phyloP scores from a whole-genome alignment of 768 basidiomycete species.

The Nevesoporus exiguus region DNA sequence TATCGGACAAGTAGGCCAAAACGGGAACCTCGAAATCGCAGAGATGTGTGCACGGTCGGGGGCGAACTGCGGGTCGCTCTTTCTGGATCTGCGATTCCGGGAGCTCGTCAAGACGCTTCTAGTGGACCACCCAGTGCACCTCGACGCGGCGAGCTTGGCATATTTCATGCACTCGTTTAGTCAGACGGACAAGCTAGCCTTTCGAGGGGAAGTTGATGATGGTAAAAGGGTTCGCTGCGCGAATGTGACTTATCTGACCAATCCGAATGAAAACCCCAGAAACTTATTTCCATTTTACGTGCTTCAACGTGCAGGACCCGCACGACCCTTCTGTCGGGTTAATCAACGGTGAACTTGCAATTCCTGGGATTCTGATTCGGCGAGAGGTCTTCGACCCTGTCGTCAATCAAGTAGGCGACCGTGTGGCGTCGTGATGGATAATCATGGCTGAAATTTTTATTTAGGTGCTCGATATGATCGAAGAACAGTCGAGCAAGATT shows the following conservation, averaged over 20 bases:
- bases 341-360: constrained; percentile 77
- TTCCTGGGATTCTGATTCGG: constrained; percentile 76
- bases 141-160: constrained; percentile 76
- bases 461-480: constrained; percentile 75
- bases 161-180: constrained; percentile 90
- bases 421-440: constrained; percentile 3
- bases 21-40: constrained; percentile 82
- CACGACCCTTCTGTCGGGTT: constrained; percentile 78
- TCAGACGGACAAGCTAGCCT: constrained; percentile 83
- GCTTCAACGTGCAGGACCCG: constrained; percentile 84
- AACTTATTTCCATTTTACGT: constrained; percentile 84
- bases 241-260: neutral
- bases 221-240: constrained; percentile 39
- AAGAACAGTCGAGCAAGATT: constrained; percentile 65
- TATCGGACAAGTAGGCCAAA: constrained; percentile 72
- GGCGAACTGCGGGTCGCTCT: constrained; percentile 82
- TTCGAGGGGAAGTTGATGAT: constrained; percentile 70
- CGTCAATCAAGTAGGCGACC: constrained; percentile 59
- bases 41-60: constrained; percentile 88
- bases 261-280: constrained; percentile 39
- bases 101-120: constrained; percentile 76
- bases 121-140: constrained; percentile 80
- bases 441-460: constrained; percentile 7
- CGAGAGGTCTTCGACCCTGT: constrained; percentile 88
- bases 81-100: constrained; percentile 83